Conservation (phyloP, 108 stramenopile species). For the Cyclotella baltica region DNA sequence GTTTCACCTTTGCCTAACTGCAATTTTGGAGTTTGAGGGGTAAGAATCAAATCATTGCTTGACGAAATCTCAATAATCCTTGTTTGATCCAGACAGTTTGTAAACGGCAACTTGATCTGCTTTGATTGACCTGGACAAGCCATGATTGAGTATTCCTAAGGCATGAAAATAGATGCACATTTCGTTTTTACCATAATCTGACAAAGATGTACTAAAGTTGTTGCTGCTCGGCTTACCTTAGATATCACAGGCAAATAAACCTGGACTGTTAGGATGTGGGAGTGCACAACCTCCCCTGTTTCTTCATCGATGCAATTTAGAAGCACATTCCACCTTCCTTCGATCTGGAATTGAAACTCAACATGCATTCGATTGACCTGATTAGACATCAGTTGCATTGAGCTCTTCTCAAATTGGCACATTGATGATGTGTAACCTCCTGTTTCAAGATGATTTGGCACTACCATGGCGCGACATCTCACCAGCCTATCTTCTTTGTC, state of each 20-base stretch:
- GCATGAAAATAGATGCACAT: neutral
- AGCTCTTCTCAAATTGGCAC: neutral
- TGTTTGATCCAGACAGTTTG: slow-evolving; percentile 12
- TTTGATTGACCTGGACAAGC: neutral
- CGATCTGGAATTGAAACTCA: neutral
- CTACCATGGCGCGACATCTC: slow-evolving; percentile 1
- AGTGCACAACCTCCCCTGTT: neutral
- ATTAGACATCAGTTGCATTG: neutral
- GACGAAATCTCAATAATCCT: neutral
- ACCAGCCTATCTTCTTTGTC: neutral
- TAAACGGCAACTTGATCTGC: slow-evolving; percentile 12
- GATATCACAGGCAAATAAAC: slow-evolving; percentile 6
- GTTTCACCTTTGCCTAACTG: slow-evolving; percentile 12
- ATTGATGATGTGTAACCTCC: neutral
- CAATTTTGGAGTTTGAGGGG: neutral
- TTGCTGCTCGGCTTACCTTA: slow-evolving; percentile 1
- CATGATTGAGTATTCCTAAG: neutral
- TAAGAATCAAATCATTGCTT: slow-evolving; percentile 3
- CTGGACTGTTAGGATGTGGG: neutral
- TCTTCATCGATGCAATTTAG: slow-evolving; percentile 12
- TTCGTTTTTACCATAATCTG: neutral
- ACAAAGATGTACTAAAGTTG: neutral
- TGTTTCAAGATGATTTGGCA: slow-evolving; percentile 8
- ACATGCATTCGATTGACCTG: slow-evolving; percentile 3
- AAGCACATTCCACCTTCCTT: neutral